Evolutionary conservation across 1,284 basidiomycete genomes (phyloP).

Genomic region (Vanrija pseudolonga): DNA sequence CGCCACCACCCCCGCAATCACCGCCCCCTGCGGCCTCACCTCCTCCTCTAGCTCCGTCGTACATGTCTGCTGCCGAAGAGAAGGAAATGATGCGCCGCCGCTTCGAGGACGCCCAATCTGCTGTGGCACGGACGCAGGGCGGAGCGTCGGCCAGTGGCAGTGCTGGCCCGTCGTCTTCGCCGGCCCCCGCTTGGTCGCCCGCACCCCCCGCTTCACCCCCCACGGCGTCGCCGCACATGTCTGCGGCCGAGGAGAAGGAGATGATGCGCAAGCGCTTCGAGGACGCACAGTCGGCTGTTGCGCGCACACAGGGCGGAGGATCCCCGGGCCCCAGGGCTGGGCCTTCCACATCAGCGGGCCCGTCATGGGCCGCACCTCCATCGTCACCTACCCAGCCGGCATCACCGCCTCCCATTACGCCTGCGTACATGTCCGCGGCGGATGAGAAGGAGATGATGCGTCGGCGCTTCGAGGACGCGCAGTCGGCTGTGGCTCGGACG

Average conservation of each 20-base stretch:
- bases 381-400: background rate
- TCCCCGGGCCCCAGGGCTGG: background rate
- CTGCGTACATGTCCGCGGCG: constrained; percentile 14
- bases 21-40: constrained; percentile 1
- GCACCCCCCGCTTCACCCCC: too few species aligned
- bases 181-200: background rate
- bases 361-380: too few species aligned
- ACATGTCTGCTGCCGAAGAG: constrained; percentile 27
- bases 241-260: constrained; percentile 13
- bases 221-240: too few species aligned
- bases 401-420: background rate
- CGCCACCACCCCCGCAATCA: background rate
- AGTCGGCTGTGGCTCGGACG: constrained; percentile 46
- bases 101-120: constrained; percentile 28
- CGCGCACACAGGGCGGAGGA: constrained; percentile 1
- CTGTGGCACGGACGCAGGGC: background rate
- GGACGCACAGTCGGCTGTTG: constrained; percentile 32
- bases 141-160: background rate
- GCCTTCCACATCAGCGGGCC: background rate
- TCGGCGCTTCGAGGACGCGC: constrained; percentile 44
- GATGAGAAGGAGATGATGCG: constrained; percentile 27
- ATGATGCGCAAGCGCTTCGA: constrained; percentile 5
- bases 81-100: constrained; percentile 33
- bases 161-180: background rate
- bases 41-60: background rate